These are phyloP conservation scores for Cladosporium sp. DNA, from an alignment of 2,329 filamentous ascomycete genomes.

Conservation along the genomic window DNA sequence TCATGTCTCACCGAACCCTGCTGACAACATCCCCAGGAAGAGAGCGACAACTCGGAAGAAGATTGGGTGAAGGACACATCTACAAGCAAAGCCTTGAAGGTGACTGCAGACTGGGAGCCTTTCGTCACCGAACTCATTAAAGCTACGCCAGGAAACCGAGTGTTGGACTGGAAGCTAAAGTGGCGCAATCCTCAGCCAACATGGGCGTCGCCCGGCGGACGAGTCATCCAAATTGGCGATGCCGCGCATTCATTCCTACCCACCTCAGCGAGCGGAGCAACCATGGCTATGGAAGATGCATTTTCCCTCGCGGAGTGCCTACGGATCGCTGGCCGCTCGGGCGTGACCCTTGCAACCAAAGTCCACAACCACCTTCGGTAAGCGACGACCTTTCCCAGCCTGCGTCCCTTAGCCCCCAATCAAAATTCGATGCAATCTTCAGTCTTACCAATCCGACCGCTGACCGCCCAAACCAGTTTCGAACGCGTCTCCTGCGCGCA, in stretches of 20 bases:
- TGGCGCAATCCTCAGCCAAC: slow-evolving; percentile 62
- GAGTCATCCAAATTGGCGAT: slow-evolving; percentile 63
- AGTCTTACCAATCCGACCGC: too few species aligned
- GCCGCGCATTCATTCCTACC: slow-evolving; percentile 70
- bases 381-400: too few species aligned
- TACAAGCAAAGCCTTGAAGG: not conserved
- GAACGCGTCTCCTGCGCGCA: not conserved
- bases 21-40: not conserved
- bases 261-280: slow-evolving; percentile 64
- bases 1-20: not conserved
- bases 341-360: not conserved
- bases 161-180: slow-evolving; percentile 56
- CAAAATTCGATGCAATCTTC: too few species aligned
- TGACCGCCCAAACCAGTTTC: not conserved
- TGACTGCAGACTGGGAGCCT: not conserved
- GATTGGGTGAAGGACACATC: not conserved
- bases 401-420: too few species aligned
- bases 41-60: not conserved
- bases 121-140: not conserved
- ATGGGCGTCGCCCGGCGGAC: slow-evolving; percentile 55
- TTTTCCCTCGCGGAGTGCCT: slow-evolving; percentile 56
- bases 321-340: slow-evolving; percentile 40
- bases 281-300: slow-evolving; percentile 67
- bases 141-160: slow-evolving; percentile 11
- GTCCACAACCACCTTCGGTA: not conserved